A percentile compares a stretch with the other conserved stretches of the same genome.
Conservation (phyloP, 441 rosid genomes). For the Pelargonium citronellum region DNA sequence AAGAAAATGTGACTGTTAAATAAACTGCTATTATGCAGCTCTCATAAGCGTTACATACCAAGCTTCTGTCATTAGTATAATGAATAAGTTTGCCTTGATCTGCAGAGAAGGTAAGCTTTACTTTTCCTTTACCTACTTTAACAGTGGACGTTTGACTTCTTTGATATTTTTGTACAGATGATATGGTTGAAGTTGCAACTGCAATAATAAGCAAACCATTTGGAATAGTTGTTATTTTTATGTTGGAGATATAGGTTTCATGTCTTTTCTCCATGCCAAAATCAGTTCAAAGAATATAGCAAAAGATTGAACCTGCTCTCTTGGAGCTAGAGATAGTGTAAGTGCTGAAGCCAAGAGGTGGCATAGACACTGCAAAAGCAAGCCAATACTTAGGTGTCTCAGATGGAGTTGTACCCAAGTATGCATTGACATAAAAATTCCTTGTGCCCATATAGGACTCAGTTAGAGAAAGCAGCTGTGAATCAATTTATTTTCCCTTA, state of each 20-base stretch:
- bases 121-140: conserved; percentile 48
- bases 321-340: conserved; percentile 62
- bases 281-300: conserved; percentile 15
- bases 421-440: conserved; percentile 65
- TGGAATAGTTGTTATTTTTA: background rate
- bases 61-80: conserved; percentile 34
- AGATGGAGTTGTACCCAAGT: conserved; percentile 56
- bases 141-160: conserved; percentile 19
- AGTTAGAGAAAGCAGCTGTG: conserved; percentile 74
- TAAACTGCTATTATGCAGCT: background rate
- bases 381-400: conserved; percentile 77
- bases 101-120: conserved; percentile 43
- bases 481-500: conserved; percentile 71
- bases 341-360: conserved; percentile 91
- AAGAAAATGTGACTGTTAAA: conserved; percentile 5
- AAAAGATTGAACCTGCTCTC: conserved; percentile 46
- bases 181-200: conserved; percentile 34
- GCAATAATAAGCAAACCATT: conserved; percentile 17
- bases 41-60: conserved; percentile 28
- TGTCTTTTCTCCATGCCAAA: background rate
- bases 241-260: conserved; percentile 17
- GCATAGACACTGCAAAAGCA: conserved; percentile 73
- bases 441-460: conserved; percentile 51
- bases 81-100: conserved; percentile 44
- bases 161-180: conserved; percentile 28